Evolutionary conservation across 2,329 filamentous ascomycete species (phyloP).

Genomic region (Orbilia blumenaviensis): DNA sequence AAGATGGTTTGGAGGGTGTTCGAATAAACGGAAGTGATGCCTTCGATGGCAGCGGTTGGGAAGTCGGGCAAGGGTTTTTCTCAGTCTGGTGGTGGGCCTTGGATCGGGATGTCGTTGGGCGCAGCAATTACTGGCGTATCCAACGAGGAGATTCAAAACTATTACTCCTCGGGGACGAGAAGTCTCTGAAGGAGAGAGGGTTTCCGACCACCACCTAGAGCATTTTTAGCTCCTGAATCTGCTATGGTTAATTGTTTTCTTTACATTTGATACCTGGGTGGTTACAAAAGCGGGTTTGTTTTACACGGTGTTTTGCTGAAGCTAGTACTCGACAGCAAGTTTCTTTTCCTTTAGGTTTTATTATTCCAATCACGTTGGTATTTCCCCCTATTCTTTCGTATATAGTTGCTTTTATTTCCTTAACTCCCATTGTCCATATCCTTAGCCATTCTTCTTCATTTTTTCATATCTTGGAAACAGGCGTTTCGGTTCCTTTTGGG

Average conservation of each 20-base stretch:
- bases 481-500: conserved; percentile 1
- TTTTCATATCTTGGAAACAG: neutral
- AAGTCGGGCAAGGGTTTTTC: conserved; percentile 40
- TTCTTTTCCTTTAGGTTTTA: neutral
- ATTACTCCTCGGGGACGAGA: conserved; percentile 2
- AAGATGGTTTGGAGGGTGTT: conserved; percentile 34
- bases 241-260: neutral
- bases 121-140: conserved; percentile 39
- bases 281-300: conserved; percentile 25
- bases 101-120: conserved; percentile 30
- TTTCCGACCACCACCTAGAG: conserved; percentile 24
- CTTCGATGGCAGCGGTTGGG: conserved; percentile 40
- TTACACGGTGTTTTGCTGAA: conserved; percentile 9
- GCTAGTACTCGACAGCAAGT: neutral
- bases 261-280: conserved; percentile 23
- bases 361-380: neutral
- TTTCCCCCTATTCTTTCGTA: conserved; percentile 1
- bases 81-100: conserved; percentile 46
- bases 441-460: neutral
- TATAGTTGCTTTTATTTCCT: conserved; percentile 1
- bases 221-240: neutral
- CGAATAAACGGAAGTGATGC: conserved; percentile 33
- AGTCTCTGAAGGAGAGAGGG: neutral
- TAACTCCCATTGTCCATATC: conserved; percentile 13
- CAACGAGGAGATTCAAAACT: conserved; percentile 38